Base-by-base conservation (phyloP, 2,329 filamentous ascomycete genomes). In the Monilinia vaccinii-corymbosi region DNA sequence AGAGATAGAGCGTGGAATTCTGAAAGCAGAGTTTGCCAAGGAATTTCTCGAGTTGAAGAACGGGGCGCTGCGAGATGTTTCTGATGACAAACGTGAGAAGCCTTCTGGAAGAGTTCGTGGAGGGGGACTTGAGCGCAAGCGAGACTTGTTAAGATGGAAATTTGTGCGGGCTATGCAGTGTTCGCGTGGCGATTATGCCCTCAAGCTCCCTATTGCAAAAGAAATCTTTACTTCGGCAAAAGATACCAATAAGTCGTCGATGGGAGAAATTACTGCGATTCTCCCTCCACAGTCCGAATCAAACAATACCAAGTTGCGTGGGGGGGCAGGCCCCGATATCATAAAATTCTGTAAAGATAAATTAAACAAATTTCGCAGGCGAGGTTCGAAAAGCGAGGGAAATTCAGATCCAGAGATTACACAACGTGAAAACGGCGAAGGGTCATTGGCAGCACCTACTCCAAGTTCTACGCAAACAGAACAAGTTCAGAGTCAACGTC, bases 401-500 rank as follows among this genome's bases (percentile, higher is more conserved):
- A 6, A 11, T 48, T 31, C 25, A 3, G 4, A n/a, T n/a, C n/a
- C n/a, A n/a, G n/a, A n/a, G n/a, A n/a, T n/a, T n/a, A n/a, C 11
- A 44, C 8, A 21, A 9, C 8, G 10, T 23, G 40, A 11, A 21
- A 36, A 31, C 3, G 11, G 6, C 13, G 18, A 23, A 16, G 25
- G 1, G 2, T 4, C 18, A 32, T 16, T 10, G 7, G 11, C 5
- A 9, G 18, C 2, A 42, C 6, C 36, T 53, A 25, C 6, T 31
- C 6, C 18, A 21, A 2, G 5, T 5, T 6, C 36, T 14, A 31
- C 6, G 7, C 2, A 9, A 16, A 31, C 11, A 8, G 18, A 0
- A 1, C 4, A 4, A 8, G 5, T 5, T 5, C 16, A 25, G 3
- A n/a, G 25, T 31, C 14, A 32, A 48, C 46, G 36, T n/a, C 51